These are phyloP conservation scores for Benincasa hispida DNA, from an alignment of 306 rosid genomes.

Conservation along the genomic window DNA sequence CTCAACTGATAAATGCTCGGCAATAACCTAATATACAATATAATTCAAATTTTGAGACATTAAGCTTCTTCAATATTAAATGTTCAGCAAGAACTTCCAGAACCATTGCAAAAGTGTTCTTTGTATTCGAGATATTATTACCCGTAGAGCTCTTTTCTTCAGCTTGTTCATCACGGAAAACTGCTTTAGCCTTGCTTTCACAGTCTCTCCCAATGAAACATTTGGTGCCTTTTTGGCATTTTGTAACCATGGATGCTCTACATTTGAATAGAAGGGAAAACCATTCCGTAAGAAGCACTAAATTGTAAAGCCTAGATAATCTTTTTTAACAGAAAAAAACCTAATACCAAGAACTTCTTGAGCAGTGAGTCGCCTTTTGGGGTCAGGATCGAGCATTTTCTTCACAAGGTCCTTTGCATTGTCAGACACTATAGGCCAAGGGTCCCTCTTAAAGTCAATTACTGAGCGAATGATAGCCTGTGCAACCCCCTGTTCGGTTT, in stretches of 20 bases:
- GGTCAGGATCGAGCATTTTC: slow-evolving; percentile 27
- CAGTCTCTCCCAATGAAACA: slow-evolving; percentile 49
- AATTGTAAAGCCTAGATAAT: background rate
- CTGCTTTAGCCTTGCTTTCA: slow-evolving; percentile 48
- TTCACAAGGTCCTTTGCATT: slow-evolving; percentile 25
- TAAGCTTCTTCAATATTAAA: background rate
- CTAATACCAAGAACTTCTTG: slow-evolving; percentile 20
- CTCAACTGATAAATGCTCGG: slow-evolving; percentile 44
- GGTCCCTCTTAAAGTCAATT: slow-evolving; percentile 26
- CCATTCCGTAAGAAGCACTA: background rate
- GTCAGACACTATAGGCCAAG: slow-evolving; percentile 25
- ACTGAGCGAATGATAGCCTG: slow-evolving; percentile 25
- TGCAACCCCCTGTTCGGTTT: slow-evolving; percentile 26
- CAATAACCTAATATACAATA: slow-evolving; percentile 30
- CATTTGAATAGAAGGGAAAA: background rate
- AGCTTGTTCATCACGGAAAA: slow-evolving; percentile 56
- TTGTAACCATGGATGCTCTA: slow-evolving; percentile 49
- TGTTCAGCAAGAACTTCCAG: background rate
- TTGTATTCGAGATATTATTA: slow-evolving; percentile 7
- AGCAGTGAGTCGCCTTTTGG: slow-evolving; percentile 20
- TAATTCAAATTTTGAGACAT: background rate
- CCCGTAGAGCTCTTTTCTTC: slow-evolving; percentile 52
- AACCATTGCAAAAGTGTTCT: background rate
- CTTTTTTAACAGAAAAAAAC: background rate
- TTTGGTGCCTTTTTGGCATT: slow-evolving; percentile 54